Conservation (phyloP, 176 grass and related monocot species). For the Zea mays region DNA sequence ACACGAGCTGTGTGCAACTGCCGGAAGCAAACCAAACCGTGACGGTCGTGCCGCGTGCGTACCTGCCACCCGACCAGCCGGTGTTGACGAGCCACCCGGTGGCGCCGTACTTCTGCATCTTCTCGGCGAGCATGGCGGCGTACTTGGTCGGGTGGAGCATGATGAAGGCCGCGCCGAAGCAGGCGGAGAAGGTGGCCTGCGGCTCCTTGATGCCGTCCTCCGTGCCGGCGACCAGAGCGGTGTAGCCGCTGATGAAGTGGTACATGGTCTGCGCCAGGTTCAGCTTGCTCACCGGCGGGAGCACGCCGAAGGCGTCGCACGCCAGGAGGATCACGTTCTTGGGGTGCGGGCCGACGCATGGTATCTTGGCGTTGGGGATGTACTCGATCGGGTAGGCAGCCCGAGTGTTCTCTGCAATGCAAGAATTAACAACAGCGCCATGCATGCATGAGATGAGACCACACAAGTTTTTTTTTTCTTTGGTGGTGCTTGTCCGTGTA, state of each 20-base stretch:
- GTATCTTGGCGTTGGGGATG: conserved; percentile 91
- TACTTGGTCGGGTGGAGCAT: conserved; percentile 99
- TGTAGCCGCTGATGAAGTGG: conserved; percentile 99
- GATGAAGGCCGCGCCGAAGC: conserved; percentile 97
- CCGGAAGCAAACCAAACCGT: background rate
- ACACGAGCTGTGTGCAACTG: background rate
- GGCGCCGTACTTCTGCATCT: conserved; percentile 96
- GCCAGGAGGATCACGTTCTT: conserved; percentile 98
- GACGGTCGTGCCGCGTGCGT: background rate
- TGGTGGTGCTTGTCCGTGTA: no score
- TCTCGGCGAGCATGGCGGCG: conserved; percentile 96
- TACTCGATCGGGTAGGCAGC: conserved; percentile 97
- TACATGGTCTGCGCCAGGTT: conserved; percentile 98
- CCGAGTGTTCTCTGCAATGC: conserved; percentile 72
- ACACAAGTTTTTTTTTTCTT: no score
- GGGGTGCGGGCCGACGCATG: conserved; percentile 84
- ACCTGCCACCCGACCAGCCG: conserved; percentile 98
- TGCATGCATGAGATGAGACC: no score
- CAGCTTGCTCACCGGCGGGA: conserved; percentile 95
- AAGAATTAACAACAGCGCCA: no score
- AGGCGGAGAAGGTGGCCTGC: conserved; percentile 94
- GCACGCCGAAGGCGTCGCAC: conserved; percentile 92
- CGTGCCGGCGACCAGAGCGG: conserved; percentile 90
- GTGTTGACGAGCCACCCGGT: conserved; percentile 99
- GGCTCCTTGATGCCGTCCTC: conserved; percentile 97